phyloP scores from a whole-genome alignment of 768 basidiomycete species.

The Russula vinacea region DNA sequence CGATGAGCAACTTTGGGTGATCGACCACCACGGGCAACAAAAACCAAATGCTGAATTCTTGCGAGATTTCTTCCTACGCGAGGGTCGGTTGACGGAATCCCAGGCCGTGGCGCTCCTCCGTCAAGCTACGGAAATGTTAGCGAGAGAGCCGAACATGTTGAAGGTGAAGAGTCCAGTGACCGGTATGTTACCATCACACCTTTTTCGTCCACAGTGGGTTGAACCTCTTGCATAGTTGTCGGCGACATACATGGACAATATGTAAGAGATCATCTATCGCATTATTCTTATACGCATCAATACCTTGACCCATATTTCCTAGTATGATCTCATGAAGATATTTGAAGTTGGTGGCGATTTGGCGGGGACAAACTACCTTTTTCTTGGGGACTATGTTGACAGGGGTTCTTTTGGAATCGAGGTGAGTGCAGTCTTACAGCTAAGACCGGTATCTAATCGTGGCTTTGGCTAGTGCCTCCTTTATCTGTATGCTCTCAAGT shows the following conservation, averaged over 20 bases:
- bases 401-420: slow-evolving; percentile 84
- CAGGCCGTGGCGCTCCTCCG: slow-evolving; percentile 81
- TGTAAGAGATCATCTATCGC: slow-evolving; percentile 42
- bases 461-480: slow-evolving; percentile 44
- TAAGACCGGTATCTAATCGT: background rate
- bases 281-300: background rate
- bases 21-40: slow-evolving; percentile 50
- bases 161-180: slow-evolving; percentile 86
- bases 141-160: slow-evolving; percentile 76
- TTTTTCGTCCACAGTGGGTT: background rate
- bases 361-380: slow-evolving; percentile 78
- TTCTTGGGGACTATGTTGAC: slow-evolving; percentile 95
- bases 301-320: background rate
- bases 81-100: slow-evolving; percentile 74
- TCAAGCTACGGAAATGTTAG: slow-evolving; percentile 60
- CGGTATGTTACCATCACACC: slow-evolving; percentile 48
- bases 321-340: slow-evolving; percentile 97
- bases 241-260: slow-evolving; percentile 98
- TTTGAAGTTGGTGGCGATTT: slow-evolving; percentile 90
- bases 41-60: slow-evolving; percentile 74
- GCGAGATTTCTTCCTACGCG: slow-evolving; percentile 82
- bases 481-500: slow-evolving; percentile 61
- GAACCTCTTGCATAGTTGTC: slow-evolving; percentile 56
- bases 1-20: slow-evolving; percentile 68
- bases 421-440: slow-evolving; percentile 37